Conservation (phyloP, 306 rosid species). For the Delonix regia region DNA sequence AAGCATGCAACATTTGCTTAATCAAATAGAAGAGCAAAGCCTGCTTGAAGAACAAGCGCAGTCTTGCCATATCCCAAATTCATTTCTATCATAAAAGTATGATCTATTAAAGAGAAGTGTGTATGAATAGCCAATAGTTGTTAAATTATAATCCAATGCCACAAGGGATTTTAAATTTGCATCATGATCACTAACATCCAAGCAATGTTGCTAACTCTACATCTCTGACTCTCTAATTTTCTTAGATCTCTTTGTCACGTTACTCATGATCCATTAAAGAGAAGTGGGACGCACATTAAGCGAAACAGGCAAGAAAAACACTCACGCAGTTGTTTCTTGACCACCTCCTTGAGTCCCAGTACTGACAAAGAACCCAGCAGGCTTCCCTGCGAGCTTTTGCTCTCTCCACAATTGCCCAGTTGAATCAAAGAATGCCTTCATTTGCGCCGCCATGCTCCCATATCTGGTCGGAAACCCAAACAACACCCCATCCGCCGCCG, state of each 20-base stretch:
- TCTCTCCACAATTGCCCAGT: conserved; percentile 82
- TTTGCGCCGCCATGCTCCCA: conserved; percentile 93
- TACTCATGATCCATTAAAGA: not conserved
- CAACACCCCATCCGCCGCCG: conserved; percentile 75
- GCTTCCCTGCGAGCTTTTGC: conserved; percentile 91
- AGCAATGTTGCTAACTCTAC: not conserved
- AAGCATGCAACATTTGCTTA: not conserved
- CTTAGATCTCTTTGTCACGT: too few relatives aligned
- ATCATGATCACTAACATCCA: not conserved
- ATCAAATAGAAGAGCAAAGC: not conserved
- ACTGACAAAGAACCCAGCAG: conserved; percentile 88
- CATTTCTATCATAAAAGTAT: not conserved
- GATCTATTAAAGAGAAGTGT: not conserved
- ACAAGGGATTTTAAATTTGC: not conserved
- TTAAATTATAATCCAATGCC: conserved; percentile 7
- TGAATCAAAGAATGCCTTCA: conserved; percentile 93
- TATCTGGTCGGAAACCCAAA: conserved; percentile 95
- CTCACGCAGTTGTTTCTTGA: conserved; percentile 98
- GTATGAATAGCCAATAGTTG: not conserved
- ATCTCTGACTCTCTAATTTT: too few relatives aligned
- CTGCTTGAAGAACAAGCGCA: not conserved
- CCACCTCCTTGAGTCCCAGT: conserved; percentile 98
- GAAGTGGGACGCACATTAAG: not conserved
- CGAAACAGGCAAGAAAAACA: not conserved
- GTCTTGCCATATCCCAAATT: not conserved